Percentiles rank a stretch among this genome's conserved stretches.
Conservation (phyloP, 495 filamentous ascomycete genomes). For the Penicillium paradoxum region DNA sequence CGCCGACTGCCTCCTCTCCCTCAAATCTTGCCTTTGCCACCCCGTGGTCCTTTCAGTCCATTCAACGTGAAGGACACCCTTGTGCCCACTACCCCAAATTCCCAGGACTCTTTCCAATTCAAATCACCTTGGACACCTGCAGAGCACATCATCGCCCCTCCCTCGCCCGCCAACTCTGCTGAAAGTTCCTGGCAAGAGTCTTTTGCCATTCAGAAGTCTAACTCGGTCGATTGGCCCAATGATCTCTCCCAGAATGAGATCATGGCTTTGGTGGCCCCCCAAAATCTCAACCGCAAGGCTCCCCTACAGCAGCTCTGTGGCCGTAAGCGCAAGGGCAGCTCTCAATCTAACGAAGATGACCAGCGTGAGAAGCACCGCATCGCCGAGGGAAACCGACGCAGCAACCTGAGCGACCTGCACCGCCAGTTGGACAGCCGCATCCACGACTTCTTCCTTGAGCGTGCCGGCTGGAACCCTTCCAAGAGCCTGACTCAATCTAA, state of each 20-base stretch:
- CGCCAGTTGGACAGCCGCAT: slow-evolving; percentile 40
- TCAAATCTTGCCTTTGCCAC: slow-evolving; percentile 36
- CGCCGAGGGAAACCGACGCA: slow-evolving; percentile 43
- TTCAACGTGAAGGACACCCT: slow-evolving; percentile 31
- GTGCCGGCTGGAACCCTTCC: slow-evolving; percentile 42
- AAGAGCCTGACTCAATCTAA: slow-evolving; percentile 45
- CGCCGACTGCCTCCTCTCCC: slow-evolving; percentile 43
- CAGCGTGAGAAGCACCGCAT: slow-evolving; percentile 46
- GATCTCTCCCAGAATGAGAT: slow-evolving; percentile 34
- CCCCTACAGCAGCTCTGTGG: slow-evolving; percentile 45
- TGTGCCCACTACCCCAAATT: slow-evolving; percentile 32
- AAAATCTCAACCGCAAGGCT: slow-evolving; percentile 41
- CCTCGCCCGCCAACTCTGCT: slow-evolving; percentile 42
- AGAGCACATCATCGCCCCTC: slow-evolving; percentile 35
- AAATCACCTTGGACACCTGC: slow-evolving; percentile 33
- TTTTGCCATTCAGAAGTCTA: slow-evolving; percentile 28
- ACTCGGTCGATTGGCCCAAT: slow-evolving; percentile 31
- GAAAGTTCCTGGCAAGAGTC: slow-evolving; percentile 43
- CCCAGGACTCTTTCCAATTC: slow-evolving; percentile 37
- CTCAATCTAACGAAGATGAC: slow-evolving; percentile 35
- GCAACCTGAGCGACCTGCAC: slow-evolving; percentile 41
- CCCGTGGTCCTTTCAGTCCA: slow-evolving; percentile 39
- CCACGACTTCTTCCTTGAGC: slow-evolving; percentile 42
- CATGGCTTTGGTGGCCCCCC: slow-evolving; percentile 35
- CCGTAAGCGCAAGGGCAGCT: slow-evolving; percentile 43